These are phyloP conservation scores for Bocquillonia castaneifolia DNA, from an alignment of 441 rosid genomes.

Conservation along the genomic window DNA sequence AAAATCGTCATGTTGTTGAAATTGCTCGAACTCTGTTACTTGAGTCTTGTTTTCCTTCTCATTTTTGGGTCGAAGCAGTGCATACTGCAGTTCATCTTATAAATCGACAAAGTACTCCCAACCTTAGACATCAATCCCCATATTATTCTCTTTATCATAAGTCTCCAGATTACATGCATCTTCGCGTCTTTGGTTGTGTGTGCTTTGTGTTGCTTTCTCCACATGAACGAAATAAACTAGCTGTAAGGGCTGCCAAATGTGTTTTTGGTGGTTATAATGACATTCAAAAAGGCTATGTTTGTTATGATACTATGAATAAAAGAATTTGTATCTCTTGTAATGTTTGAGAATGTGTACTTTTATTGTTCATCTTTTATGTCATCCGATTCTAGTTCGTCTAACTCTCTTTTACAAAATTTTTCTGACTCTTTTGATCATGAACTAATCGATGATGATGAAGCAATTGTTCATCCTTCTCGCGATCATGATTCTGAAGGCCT, in stretches of 20 bases:
- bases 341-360: neutral
- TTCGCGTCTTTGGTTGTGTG: neutral
- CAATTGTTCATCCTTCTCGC: too few relatives aligned
- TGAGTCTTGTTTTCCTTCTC: neutral
- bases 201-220: neutral
- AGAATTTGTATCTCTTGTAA: neutral
- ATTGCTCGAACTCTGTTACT: neutral
- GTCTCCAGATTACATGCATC: neutral
- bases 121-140: neutral
- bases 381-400: too few relatives aligned
- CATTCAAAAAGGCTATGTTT: neutral
- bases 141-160: neutral
- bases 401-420: too few relatives aligned
- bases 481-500: too few relatives aligned
- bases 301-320: neutral
- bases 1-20: neutral
- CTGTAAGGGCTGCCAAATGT: neutral
- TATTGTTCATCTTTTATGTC: neutral
- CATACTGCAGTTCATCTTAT: neutral
- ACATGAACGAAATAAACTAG: neutral
- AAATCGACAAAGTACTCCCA: neutral
- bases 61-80: neutral
- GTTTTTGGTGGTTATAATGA: neutral
- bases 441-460: too few relatives aligned
- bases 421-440: too few relatives aligned